phyloP scores from a whole-genome alignment of 2,329 filamentous ascomycete genomes.

The Madurella mycetomatis region DNA sequence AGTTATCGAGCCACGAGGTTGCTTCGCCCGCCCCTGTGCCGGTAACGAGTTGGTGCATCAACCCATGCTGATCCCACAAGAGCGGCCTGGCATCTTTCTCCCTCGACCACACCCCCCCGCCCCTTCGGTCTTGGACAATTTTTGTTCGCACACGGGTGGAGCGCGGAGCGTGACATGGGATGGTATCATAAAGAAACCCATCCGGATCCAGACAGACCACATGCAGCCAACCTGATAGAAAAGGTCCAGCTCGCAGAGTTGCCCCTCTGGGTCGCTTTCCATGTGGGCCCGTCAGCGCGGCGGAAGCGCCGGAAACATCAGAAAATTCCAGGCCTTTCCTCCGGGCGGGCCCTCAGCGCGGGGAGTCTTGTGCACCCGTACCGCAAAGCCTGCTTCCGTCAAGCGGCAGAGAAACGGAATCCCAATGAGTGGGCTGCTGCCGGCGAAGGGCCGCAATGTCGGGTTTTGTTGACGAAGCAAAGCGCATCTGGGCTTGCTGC shows the following conservation, averaged over 20 bases:
- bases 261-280: too few species aligned
- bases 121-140: background rate
- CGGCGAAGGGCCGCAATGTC: too few species aligned
- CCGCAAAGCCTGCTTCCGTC: too few species aligned
- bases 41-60: background rate
- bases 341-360: too few species aligned
- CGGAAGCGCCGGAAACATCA: background rate
- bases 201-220: background rate
- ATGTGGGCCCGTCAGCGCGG: background rate
- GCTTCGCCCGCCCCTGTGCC: background rate
- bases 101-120: background rate
- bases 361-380: too few species aligned
- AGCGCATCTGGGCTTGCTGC: too few species aligned
- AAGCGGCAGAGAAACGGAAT: too few species aligned
- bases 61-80: background rate
- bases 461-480: too few species aligned
- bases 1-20: background rate
- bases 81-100: background rate
- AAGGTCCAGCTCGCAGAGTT: too few species aligned
- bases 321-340: background rate
- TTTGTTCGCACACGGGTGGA: background rate
- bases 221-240: background rate
- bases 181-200: background rate
- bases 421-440: too few species aligned
- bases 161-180: background rate